Evolutionary conservation across 2,329 filamentous ascomycete genomes (phyloP).

Genomic region (Fusarium lateritium): DNA sequence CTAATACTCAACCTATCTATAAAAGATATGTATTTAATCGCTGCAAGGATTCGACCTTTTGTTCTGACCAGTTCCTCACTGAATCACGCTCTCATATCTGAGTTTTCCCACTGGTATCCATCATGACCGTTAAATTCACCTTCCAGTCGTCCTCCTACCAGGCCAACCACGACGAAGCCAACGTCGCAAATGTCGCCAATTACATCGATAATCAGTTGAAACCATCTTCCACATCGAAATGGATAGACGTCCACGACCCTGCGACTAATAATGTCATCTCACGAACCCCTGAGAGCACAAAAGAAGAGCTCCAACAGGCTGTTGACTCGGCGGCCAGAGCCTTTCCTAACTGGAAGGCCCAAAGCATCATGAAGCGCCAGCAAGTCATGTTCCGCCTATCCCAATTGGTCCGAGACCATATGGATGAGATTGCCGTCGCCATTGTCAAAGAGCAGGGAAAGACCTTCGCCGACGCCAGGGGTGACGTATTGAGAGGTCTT

Average conservation of each 20-base stretch:
- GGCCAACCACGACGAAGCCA: too few species aligned
- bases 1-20: too few species aligned
- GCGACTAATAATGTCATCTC: slow-evolving; percentile 83
- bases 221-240: slow-evolving; percentile 64
- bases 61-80: too few species aligned
- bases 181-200: too few species aligned
- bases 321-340: slow-evolving; percentile 79
- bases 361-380: slow-evolving; percentile 76
- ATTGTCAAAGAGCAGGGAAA: slow-evolving; percentile 86
- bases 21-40: too few species aligned
- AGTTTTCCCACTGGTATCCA: too few species aligned
- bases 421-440: slow-evolving; percentile 80
- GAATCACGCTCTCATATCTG: too few species aligned
- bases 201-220: too few species aligned
- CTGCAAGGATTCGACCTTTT: too few species aligned
- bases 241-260: slow-evolving; percentile 81
- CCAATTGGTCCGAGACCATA: slow-evolving; percentile 78
- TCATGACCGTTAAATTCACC: too few species aligned
- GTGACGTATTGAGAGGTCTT: slow-evolving; percentile 80
- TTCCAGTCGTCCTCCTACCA: too few species aligned
- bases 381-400: slow-evolving; percentile 85
- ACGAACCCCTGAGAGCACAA: slow-evolving; percentile 79
- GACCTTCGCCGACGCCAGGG: slow-evolving; percentile 80
- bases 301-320: slow-evolving; percentile 76
- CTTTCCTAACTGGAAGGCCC: slow-evolving; percentile 76